Base-by-base conservation (phyloP, 1,139 yeast species). In the Magnusiomyces tetraspermus region DNA sequence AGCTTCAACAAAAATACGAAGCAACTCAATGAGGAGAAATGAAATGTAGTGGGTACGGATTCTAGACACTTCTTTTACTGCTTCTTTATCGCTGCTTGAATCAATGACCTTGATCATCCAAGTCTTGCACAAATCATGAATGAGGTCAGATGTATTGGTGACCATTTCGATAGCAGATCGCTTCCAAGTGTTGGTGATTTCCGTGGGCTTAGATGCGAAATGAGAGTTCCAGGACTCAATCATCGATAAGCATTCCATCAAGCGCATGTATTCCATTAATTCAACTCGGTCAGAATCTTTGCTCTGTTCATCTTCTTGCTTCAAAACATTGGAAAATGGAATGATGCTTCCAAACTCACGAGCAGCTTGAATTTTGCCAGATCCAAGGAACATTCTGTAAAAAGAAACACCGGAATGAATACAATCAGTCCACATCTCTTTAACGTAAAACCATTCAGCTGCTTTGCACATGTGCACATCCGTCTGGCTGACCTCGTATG, bases 21-120 rank as follows among this genome's bases (percentile, higher is more conserved):
- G 77, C 48, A 85, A 69, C 58, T 83, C 85, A 53, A 83, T 78
- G 37, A 86, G 73, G 53, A 86, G 67, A 59, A 77, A 79, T 21
- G 96, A 95, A n/a, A 86, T 76, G 65, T 86, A 88, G 22, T 82
- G 68, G 8, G 80, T 73, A 63, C 95, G 76, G 53, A 85, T 71
- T 51, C 57, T 50, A 8, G 36, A 33, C 3, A 49, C 46, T 36
- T 46, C 41, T 11, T 28, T 28, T 28, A 28, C 33, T 6, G 33
- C 11, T 24, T 41, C 49, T 17, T 50, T 52, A 17, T 22, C 49
- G 21, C 48, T 40, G 2, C 46, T 42, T 21, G 47, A 21, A 22
- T 48, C 30, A 4, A 49, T 37, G 19, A 55, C 53, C 2, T 51
- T 49, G 15, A 48, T 42, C 58, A 63, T 43, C 67, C 67, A 63